Evolutionary conservation across 2,329 filamentous ascomycete genomes (phyloP).

Genomic region (Reticulascus tulasneorum): DNA sequence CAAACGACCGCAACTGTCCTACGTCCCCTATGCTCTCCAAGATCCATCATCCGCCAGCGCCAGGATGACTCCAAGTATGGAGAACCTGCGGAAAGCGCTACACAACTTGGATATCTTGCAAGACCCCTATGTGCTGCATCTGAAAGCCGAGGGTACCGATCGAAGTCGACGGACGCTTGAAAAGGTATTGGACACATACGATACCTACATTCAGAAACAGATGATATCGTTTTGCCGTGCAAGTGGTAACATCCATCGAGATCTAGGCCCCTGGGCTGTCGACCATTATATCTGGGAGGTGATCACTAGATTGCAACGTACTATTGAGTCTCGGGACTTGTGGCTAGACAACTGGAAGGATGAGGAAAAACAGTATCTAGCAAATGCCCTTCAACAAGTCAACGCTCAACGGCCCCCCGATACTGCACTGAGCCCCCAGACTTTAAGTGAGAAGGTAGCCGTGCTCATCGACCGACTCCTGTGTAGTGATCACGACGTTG

Average conservation of each 20-base stretch:
- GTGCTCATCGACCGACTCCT: constrained; percentile 51
- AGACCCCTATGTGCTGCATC: constrained; percentile 56
- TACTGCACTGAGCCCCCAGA: constrained; percentile 12
- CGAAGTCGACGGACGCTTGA: constrained; percentile 33
- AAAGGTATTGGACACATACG: constrained; percentile 34
- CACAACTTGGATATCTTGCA: constrained; percentile 47
- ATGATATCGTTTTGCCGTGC: constrained; percentile 51
- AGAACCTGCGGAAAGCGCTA: constrained; percentile 37
- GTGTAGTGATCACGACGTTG: constrained; percentile 33
- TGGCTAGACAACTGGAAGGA: constrained; percentile 37
- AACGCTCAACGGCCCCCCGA: constrained; percentile 17
- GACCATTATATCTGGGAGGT: constrained; percentile 60
- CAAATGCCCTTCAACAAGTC: constrained; percentile 38
- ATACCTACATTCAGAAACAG: constrained; percentile 52
- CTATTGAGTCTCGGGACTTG: constrained; percentile 16
- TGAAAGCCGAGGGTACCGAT: constrained; percentile 38
- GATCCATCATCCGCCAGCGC: no score
- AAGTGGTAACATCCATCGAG: constrained; percentile 43
- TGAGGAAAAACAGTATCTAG: constrained; percentile 54
- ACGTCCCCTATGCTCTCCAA: constrained; percentile 22
- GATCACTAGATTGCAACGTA: constrained; percentile 29
- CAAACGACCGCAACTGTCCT: constrained; percentile 57
- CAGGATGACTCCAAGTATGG: no score
- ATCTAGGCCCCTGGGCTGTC: constrained; percentile 66
- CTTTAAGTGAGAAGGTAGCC: constrained; percentile 55